Conservation (phyloP, 805 yeast species). For the Spencermartinsiella europaea region DNA sequence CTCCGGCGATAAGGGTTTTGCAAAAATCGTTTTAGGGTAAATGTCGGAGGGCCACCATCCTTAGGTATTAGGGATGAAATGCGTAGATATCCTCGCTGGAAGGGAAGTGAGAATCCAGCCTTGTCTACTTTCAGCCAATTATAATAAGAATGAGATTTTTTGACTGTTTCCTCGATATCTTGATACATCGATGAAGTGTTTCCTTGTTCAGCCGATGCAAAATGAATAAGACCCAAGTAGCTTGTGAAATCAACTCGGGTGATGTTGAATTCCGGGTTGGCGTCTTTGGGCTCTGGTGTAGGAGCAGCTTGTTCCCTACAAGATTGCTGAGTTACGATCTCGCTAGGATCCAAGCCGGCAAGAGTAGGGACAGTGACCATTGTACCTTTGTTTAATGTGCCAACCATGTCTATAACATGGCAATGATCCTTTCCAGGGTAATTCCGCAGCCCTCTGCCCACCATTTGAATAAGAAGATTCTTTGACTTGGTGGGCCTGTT, state of each 20-base stretch:
- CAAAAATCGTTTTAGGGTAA: background rate
- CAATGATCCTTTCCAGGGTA: conserved; percentile 60
- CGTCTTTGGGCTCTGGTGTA: background rate
- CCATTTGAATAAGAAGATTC: conserved; percentile 73
- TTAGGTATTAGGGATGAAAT: background rate
- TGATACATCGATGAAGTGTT: background rate
- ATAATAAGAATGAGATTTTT: conserved; percentile 4
- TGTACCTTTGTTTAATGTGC: conserved; percentile 38
- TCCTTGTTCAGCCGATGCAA: conserved; percentile 1
- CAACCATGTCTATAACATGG: conserved; percentile 74
- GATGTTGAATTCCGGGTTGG: background rate
- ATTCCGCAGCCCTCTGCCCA: conserved; percentile 79
- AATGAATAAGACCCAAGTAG: conserved; percentile 11
- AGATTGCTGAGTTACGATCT: conserved; percentile 2
- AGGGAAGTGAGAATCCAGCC: background rate
- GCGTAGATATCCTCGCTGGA: background rate
- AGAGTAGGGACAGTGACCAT: conserved; percentile 53
- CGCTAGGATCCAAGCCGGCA: conserved; percentile 19
- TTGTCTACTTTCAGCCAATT: background rate
- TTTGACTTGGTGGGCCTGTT: conserved; percentile 79
- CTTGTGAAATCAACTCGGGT: conserved; percentile 6
- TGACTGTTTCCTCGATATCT: conserved; percentile 4
- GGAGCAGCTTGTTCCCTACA: background rate
- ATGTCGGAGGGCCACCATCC: background rate
- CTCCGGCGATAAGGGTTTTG: conserved; percentile 1